Percentiles rank a stretch among this genome's conserved stretches.
Conservation (phyloP, 306 rosid species). For the Calophaca sinica region DNA sequence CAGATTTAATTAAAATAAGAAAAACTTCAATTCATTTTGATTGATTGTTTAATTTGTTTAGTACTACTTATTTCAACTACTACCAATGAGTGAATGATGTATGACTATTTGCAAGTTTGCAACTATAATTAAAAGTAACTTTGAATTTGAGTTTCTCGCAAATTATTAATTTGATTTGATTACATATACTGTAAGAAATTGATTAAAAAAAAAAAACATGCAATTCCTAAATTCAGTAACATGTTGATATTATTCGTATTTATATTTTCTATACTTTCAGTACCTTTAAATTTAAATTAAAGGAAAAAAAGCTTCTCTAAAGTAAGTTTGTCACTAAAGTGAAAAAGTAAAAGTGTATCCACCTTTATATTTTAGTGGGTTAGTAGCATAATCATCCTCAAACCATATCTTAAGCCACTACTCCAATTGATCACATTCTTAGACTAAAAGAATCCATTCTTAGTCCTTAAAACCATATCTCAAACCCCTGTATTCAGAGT, state of each 20-base stretch:
- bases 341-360: neutral
- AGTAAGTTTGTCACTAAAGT: neutral
- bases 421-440: no score
- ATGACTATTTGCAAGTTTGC: neutral
- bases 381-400: neutral
- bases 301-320: neutral
- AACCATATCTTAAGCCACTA: no score
- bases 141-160: neutral
- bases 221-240: neutral
- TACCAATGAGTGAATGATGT: neutral
- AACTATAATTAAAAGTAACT: neutral
- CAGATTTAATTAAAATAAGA: neutral
- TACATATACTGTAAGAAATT: neutral
- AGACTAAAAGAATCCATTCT: no score
- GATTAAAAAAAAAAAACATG: no score
- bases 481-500: no score
- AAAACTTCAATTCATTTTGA: no score
- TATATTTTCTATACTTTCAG: neutral
- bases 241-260: neutral
- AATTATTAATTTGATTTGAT: constrained; percentile 18
- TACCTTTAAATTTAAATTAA: neutral
- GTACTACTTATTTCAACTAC: neutral
- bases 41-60: neutral
- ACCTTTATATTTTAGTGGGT: neutral
- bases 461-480: no score